A percentile compares a stretch with the other conserved stretches of the same genome.
These are phyloP conservation scores for Shiraia bambusicola DNA, from an alignment of 2,329 filamentous ascomycete species.

Conservation along the genomic window DNA sequence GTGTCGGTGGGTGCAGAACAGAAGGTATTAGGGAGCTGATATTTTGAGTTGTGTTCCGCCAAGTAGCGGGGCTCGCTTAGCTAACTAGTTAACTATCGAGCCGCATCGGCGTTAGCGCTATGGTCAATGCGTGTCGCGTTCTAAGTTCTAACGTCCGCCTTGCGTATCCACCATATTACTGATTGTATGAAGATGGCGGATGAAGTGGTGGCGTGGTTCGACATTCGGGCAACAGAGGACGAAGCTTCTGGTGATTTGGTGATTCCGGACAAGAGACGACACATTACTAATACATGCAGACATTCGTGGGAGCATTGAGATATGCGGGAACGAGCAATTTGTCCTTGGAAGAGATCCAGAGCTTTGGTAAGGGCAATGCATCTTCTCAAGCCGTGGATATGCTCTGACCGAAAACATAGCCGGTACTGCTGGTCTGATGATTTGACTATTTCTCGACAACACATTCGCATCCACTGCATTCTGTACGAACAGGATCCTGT, in stretches of 20 bases:
- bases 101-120: not conserved
- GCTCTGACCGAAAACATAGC: slow-evolving; percentile 24
- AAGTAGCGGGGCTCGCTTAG: slow-evolving; percentile 26
- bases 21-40: slow-evolving; percentile 25
- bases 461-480: slow-evolving; percentile 51
- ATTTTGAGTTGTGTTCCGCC: slow-evolving; percentile 5
- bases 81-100: too few species aligned
- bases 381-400: slow-evolving; percentile 4
- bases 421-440: slow-evolving; percentile 35
- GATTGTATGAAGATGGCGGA: slow-evolving; percentile 24
- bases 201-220: slow-evolving; percentile 31
- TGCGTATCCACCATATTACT: not conserved
- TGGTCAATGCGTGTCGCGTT: slow-evolving; percentile 13
- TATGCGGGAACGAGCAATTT: slow-evolving; percentile 41
- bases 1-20: slow-evolving; percentile 44
- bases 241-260: slow-evolving; percentile 20
- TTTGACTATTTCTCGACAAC: slow-evolving; percentile 47
- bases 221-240: slow-evolving; percentile 20
- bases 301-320: slow-evolving; percentile 27
- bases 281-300: slow-evolving; percentile 27
- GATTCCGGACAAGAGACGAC: not conserved
- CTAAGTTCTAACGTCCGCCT: slow-evolving; percentile 1
- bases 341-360: slow-evolving; percentile 35
- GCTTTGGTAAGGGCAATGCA: slow-evolving; percentile 32
- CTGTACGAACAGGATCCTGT: slow-evolving; percentile 46